Percentiles rank a stretch among this genome's conserved stretches.
These are phyloP conservation scores for Vanrija humicola DNA, from an alignment of 1,284 basidiomycete species.

Conservation along the genomic window DNA sequence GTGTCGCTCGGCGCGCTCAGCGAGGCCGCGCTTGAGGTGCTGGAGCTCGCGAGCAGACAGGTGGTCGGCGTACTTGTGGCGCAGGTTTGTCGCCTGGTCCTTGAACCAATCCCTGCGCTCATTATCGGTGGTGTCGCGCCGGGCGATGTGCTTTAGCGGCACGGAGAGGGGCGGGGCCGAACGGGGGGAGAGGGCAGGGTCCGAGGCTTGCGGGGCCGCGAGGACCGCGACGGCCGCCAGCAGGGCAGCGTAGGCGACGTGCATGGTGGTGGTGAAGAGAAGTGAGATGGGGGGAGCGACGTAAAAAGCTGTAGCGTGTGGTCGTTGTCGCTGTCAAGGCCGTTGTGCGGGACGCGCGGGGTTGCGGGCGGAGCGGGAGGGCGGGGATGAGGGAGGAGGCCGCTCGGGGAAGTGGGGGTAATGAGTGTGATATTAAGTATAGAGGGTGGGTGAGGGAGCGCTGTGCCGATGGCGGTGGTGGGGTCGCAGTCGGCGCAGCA, in stretches of 20 bases:
- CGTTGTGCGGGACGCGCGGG: too few relatives aligned
- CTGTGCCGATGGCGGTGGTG: too few relatives aligned
- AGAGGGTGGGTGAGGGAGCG: too few relatives aligned
- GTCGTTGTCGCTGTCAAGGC: too few relatives aligned
- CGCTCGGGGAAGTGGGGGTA: too few relatives aligned
- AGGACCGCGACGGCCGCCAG: background rate
- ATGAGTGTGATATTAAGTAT: too few relatives aligned
- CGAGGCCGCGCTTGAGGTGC: constrained; percentile 17
- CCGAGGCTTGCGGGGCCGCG: constrained; percentile 4
- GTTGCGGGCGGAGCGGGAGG: too few relatives aligned
- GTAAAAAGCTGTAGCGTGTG: too few relatives aligned
- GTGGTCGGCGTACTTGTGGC: constrained; percentile 32
- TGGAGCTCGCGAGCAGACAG: constrained; percentile 25
- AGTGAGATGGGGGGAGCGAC: background rate
- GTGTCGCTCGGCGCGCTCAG: constrained; percentile 5
- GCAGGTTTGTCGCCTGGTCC: constrained; percentile 26
- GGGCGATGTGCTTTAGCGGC: constrained; percentile 14
- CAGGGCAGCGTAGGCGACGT: background rate
- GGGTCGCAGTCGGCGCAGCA: too few relatives aligned
- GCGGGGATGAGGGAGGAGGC: too few relatives aligned
- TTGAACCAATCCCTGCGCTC: constrained; percentile 33
- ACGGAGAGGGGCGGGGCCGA: constrained; percentile 6
- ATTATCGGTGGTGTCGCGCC: constrained; percentile 16
- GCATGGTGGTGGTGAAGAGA: background rate
- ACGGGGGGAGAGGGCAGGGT: background rate